These are phyloP conservation scores for Setaria viridis DNA, from an alignment of 202 grass and related monocot species.

Conservation along the genomic window DNA sequence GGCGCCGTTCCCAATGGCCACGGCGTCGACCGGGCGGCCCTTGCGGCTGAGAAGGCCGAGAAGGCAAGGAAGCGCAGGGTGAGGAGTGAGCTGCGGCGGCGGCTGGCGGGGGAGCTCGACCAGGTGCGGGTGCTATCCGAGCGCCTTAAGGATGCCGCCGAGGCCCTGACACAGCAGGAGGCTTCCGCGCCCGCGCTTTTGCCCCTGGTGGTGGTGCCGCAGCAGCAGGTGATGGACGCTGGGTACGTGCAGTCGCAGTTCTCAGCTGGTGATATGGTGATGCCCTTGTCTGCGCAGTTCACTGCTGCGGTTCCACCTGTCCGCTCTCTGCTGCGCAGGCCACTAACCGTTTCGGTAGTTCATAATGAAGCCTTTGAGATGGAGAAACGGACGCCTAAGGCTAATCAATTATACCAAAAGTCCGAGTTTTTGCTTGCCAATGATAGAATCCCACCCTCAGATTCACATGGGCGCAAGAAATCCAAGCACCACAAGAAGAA, in stretches of 20 bases:
- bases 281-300: slow-evolving; percentile 46
- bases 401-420: slow-evolving; percentile 79
- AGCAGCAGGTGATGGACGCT: slow-evolving; percentile 22
- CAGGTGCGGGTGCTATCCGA: slow-evolving; percentile 76
- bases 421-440: slow-evolving; percentile 91
- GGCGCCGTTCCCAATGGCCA: slow-evolving; percentile 54
- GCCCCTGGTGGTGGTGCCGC: slow-evolving; percentile 37
- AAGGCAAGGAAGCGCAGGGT: slow-evolving; percentile 63
- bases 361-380: slow-evolving; percentile 74
- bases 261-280: slow-evolving; percentile 55
- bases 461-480: slow-evolving; percentile 72
- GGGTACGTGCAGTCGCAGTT: slow-evolving; percentile 70
- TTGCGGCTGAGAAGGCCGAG: slow-evolving; percentile 47
- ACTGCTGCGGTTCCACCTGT: slow-evolving; percentile 33
- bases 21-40: slow-evolving; percentile 34
- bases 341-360: slow-evolving; percentile 64
- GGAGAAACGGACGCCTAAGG: slow-evolving; percentile 89
- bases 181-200: slow-evolving; percentile 29
- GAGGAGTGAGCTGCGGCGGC: slow-evolving; percentile 70
- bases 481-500: slow-evolving; percentile 86
- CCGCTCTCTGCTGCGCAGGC: slow-evolving; percentile 37
- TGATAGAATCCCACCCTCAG: slow-evolving; percentile 76
- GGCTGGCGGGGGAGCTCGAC: slow-evolving; percentile 75
- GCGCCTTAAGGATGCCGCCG: slow-evolving; percentile 54
- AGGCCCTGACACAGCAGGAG: not conserved